Percentiles rank a stretch among this genome's conserved stretches.
phyloP scores from a whole-genome alignment of 768 basidiomycete genomes.

The Termitomyces sp. region DNA sequence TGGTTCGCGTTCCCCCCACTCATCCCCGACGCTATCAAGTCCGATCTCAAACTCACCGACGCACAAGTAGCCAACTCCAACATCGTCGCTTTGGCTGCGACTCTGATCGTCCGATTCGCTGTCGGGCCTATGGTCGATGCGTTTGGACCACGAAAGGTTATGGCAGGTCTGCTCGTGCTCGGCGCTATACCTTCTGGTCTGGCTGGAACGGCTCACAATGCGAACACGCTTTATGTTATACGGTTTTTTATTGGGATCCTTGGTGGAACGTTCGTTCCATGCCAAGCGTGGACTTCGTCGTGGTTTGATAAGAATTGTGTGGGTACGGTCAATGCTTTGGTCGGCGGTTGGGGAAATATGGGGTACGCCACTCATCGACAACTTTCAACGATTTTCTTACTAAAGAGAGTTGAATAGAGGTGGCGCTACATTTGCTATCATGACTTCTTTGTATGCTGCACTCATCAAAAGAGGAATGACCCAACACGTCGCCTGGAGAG shows the following conservation, averaged over 20 bases:
- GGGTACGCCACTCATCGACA: conserved; percentile 23
- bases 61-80: conserved; percentile 53
- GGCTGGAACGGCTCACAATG: conserved; percentile 47
- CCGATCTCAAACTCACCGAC: conserved; percentile 46
- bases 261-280: conserved; percentile 61
- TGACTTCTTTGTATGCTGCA: conserved; percentile 50
- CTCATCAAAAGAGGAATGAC: conserved; percentile 35
- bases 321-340: conserved; percentile 50
- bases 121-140: conserved; percentile 51
- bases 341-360: conserved; percentile 55
- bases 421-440: conserved; percentile 55
- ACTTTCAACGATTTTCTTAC: background rate
- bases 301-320: conserved; percentile 54
- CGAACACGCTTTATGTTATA: conserved; percentile 23
- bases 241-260: conserved; percentile 63
- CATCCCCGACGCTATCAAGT: conserved; percentile 52
- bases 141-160: conserved; percentile 53
- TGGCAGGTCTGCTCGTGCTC: conserved; percentile 51
- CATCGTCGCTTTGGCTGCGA: conserved; percentile 44
- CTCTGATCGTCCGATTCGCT: conserved; percentile 45
- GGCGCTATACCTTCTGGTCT: conserved; percentile 61
- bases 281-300: conserved; percentile 58
- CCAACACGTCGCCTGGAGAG: conserved; percentile 50
- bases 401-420: conserved; percentile 23
- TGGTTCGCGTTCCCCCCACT: conserved; percentile 67